phyloP scores from a whole-genome alignment of 2,329 filamentous ascomycete genomes.

The Cladobotryum protrusum region DNA sequence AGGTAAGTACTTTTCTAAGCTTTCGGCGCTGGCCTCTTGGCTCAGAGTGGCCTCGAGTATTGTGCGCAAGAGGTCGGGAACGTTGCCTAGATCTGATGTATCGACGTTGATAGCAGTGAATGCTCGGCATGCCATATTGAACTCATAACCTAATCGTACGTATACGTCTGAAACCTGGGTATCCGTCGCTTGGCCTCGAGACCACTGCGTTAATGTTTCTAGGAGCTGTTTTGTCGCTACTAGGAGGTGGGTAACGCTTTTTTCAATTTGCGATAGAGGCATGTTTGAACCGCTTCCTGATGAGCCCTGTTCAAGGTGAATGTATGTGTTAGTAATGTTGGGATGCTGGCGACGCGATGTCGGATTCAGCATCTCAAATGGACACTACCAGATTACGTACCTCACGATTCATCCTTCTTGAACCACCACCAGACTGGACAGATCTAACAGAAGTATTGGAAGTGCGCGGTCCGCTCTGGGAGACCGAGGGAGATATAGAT shows the following conservation, averaged over 20 bases:
- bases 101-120: constrained; percentile 97
- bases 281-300: constrained; percentile 60
- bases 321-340: too few species aligned
- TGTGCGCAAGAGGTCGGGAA: constrained; percentile 80
- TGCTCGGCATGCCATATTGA: constrained; percentile 96
- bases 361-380: constrained; percentile 13
- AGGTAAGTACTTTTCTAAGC: constrained; percentile 87
- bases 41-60: constrained; percentile 95
- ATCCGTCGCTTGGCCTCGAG: constrained; percentile 83
- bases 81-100: constrained; percentile 86
- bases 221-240: constrained; percentile 97
- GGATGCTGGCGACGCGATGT: constrained; percentile 18
- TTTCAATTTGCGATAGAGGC: constrained; percentile 91
- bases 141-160: constrained; percentile 94
- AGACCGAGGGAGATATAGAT: constrained; percentile 51
- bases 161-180: constrained; percentile 97
- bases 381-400: constrained; percentile 20
- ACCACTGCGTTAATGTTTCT: constrained; percentile 97
- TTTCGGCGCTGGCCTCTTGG: constrained; percentile 90
- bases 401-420: constrained; percentile 29
- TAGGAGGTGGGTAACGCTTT: constrained; percentile 94
- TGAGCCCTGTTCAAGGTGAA: constrained; percentile 23
- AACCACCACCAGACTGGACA: constrained; percentile 29
- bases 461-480: constrained; percentile 51
- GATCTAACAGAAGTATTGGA: constrained; percentile 65